Base-by-base conservation (phyloP, 768 basidiomycete species). In the Filobasidium floriforme region DNA sequence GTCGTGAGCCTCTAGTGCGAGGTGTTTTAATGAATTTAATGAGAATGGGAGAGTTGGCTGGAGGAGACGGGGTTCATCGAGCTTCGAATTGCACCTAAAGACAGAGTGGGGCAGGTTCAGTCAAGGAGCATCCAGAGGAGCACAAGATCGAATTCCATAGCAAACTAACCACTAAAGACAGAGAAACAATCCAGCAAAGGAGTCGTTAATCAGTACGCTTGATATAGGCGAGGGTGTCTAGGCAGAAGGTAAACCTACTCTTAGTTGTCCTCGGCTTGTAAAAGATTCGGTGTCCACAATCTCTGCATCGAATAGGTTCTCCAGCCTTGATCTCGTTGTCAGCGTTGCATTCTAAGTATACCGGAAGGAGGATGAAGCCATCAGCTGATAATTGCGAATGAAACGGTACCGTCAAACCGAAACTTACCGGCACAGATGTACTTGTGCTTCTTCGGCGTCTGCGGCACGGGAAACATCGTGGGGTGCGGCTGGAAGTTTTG, bases 221-320 rank as follows among this genome's bases (percentile, higher is more conserved):
- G 51, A 7, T 37, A 0, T 11, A 22, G 14, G 29, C 28, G 6
- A 10, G 24, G 49, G 22, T 26, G 24, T 61, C 22, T 9, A 4
- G 32, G 32, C 3, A 9, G 32, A 54, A 28, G 29, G 29, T 19
- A 11, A 7, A 78, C 92, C 76, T 73, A 97, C 94, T 93, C 83
- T 91, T 83, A 75, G 85, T 89, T 26, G 92, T 94, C 73, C 94
- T 82, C 79, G 93, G 96, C 81, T 98, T 98, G 81, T 96, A 97
- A 90, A 98, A 92, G 77, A 98, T 94, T 61, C 94, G 86, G 79
- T 97, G 94, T 2, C 94, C 94, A 74, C 94, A 98, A 76, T 97
- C 92, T 71, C 89, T 84, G 80, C 94, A 98, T 65, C 94, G 88
- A 70, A 97, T 93, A 51, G 91, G 90, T 77, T 98, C 94, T 66